These are phyloP conservation scores for Hydnomerulius pinastri DNA, from an alignment of 768 basidiomycete genomes.

Conservation along the genomic window DNA sequence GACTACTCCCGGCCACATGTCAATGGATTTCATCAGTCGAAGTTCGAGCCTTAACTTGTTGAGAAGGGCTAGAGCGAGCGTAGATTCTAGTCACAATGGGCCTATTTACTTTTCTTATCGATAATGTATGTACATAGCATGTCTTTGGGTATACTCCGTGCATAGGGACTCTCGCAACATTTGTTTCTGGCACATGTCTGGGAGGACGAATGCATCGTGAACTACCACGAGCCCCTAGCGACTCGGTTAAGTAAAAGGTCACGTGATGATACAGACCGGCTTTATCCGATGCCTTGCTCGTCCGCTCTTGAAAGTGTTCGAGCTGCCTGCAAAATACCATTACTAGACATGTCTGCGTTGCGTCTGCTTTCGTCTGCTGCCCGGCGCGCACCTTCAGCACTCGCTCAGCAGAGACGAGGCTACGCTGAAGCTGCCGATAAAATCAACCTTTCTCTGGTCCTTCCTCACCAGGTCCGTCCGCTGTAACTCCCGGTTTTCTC, in stretches of 20 bases:
- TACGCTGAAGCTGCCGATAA: constrained; percentile 93
- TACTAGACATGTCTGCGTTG: constrained; percentile 66
- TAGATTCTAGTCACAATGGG: neutral
- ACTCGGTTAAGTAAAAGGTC: constrained; percentile 5
- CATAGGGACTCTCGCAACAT: no score
- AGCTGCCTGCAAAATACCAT: constrained; percentile 10
- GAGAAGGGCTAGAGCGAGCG: neutral
- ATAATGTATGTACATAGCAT: neutral
- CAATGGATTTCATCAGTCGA: constrained; percentile 28
- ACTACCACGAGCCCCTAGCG: no score
- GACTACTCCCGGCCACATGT: constrained; percentile 46
- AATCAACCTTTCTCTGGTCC: constrained; percentile 88
- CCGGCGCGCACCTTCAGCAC: constrained; percentile 55
- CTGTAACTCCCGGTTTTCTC: constrained; percentile 7
- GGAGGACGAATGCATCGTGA: no score
- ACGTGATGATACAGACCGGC: constrained; percentile 28
- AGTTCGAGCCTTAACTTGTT: constrained; percentile 31
- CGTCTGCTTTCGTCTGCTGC: constrained; percentile 67
- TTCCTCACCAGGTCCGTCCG: constrained; percentile 87
- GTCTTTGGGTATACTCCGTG: no score
- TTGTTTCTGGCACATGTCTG: no score
- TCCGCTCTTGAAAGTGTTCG: neutral
- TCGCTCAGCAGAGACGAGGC: constrained; percentile 66
- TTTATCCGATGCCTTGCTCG: constrained; percentile 24
- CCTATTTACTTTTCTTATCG: neutral